phyloP scores from a whole-genome alignment of 78 protist genomes.

The slime mould (Dictyostelium discoideum) region DNA sequence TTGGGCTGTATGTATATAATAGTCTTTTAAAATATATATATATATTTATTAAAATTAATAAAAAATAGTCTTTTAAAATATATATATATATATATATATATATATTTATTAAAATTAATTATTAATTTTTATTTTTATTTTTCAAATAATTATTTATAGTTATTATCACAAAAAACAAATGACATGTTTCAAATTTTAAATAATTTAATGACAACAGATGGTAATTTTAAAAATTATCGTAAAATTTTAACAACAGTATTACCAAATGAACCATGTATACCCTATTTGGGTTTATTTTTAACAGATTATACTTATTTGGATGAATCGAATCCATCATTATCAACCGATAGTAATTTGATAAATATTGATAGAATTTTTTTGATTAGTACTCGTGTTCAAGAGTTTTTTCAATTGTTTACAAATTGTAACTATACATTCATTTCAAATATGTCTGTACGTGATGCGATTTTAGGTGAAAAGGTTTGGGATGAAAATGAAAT shows the following conservation, averaged over 20 bases:
- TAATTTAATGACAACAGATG: slow-evolving; percentile 53
- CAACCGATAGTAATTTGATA: background rate
- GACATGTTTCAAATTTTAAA: slow-evolving; percentile 49
- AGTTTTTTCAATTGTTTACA: slow-evolving; percentile 72
- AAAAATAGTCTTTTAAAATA: background rate
- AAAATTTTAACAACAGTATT: slow-evolving; percentile 19
- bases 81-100: too few species aligned
- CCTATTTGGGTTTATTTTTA: slow-evolving; percentile 66
- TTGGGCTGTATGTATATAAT: slow-evolving; percentile 35
- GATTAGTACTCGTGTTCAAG: slow-evolving; percentile 67
- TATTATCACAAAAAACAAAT: slow-evolving; percentile 61
- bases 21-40: background rate
- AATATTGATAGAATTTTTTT: slow-evolving; percentile 66
- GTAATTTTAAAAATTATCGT: slow-evolving; percentile 63
- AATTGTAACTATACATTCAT: slow-evolving; percentile 31
- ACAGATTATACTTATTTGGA: slow-evolving; percentile 68
- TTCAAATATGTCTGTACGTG: slow-evolving; percentile 26
- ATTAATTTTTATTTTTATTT: background rate
- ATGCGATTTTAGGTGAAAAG: slow-evolving; percentile 59
- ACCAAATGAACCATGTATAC: slow-evolving; percentile 76
- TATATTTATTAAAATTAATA: too few species aligned
- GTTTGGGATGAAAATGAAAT: slow-evolving; percentile 80
- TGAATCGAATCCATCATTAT: slow-evolving; percentile 56
- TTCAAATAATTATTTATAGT: background rate
- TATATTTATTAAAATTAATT: too few species aligned